A percentile compares a stretch with the other conserved stretches of the same genome.
These are phyloP conservation scores for Pythium folliculosum DNA, from an alignment of 352 stramenopile species.

Conservation along the genomic window DNA sequence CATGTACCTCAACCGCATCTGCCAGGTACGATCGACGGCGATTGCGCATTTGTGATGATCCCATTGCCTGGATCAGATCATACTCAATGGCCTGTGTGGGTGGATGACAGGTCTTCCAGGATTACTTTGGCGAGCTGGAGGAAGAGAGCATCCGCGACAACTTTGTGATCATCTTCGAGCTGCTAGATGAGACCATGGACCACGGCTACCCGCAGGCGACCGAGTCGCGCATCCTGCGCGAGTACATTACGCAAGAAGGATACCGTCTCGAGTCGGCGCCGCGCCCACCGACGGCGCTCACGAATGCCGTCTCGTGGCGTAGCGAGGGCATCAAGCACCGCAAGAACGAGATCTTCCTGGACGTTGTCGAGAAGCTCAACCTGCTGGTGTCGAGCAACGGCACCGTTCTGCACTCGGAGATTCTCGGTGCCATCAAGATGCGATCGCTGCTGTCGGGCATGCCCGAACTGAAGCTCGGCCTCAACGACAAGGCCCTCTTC, in stretches of 20 bases:
- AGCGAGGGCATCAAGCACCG: conserved; percentile 99
- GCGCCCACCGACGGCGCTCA: conserved; percentile 95
- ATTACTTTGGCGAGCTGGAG: conserved; percentile 99
- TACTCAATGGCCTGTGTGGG: not conserved
- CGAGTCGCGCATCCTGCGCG: conserved; percentile 84
- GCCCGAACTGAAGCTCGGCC: conserved; percentile 98
- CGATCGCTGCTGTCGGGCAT: conserved; percentile 99
- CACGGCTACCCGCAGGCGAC: conserved; percentile 98
- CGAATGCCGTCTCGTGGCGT: conserved; percentile 99
- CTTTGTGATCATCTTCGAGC: conserved; percentile 99
- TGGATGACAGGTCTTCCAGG: conserved; percentile 94
- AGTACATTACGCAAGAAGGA: conserved; percentile 98
- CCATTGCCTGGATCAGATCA: not conserved
- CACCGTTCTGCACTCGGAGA: conserved; percentile 98
- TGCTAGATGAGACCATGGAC: conserved; percentile 99
- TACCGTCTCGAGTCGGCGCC: conserved; percentile 93
- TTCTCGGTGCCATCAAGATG: conserved; percentile 98
- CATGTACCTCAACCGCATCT: conserved; percentile 92
- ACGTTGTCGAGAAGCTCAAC: conserved; percentile 99
- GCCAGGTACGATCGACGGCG: conserved; percentile 38
- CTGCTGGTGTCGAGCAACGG: conserved; percentile 96
- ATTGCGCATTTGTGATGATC: not conserved
- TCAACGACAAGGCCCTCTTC: conserved; percentile 99
- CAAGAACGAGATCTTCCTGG: conserved; percentile 99
- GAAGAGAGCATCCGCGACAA: conserved; percentile 99